Evolutionary conservation across 768 basidiomycete species (phyloP).

Genomic region (Termitomyces sp.): DNA sequence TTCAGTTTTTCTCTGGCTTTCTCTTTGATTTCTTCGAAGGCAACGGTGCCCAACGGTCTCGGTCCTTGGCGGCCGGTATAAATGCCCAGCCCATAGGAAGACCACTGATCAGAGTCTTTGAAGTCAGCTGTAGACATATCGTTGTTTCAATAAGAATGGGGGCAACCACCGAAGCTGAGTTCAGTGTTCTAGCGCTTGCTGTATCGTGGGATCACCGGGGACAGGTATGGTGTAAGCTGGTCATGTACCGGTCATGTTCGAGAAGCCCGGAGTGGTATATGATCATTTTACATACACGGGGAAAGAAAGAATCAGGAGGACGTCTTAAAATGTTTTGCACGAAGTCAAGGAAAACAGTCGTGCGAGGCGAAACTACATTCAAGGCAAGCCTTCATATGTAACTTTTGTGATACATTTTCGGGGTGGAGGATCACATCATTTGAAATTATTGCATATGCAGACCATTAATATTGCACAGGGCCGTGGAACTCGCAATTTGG

Average conservation of each 20-base stretch:
- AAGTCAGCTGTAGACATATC: background rate
- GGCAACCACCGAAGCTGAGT: background rate
- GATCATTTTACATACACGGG: too few species aligned
- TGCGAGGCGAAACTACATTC: background rate
- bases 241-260: too few species aligned
- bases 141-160: background rate
- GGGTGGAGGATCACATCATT: too few species aligned
- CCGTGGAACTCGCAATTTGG: too few species aligned
- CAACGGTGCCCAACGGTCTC: constrained; percentile 54
- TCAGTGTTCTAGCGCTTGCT: background rate
- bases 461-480: too few species aligned
- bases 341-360: too few species aligned
- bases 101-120: constrained; percentile 26
- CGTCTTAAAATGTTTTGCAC: too few species aligned
- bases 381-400: background rate
- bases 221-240: too few species aligned
- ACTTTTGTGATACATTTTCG: background rate
- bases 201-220: background rate
- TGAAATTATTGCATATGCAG: too few species aligned
- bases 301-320: too few species aligned
- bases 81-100: constrained; percentile 31
- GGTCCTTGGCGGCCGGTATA: constrained; percentile 35
- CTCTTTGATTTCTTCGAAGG: constrained; percentile 57
- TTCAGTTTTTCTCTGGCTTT: constrained; percentile 61
- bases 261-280: too few species aligned